Conservation (phyloP, 257 asterid genomes). For the Mentha longifolia region DNA sequence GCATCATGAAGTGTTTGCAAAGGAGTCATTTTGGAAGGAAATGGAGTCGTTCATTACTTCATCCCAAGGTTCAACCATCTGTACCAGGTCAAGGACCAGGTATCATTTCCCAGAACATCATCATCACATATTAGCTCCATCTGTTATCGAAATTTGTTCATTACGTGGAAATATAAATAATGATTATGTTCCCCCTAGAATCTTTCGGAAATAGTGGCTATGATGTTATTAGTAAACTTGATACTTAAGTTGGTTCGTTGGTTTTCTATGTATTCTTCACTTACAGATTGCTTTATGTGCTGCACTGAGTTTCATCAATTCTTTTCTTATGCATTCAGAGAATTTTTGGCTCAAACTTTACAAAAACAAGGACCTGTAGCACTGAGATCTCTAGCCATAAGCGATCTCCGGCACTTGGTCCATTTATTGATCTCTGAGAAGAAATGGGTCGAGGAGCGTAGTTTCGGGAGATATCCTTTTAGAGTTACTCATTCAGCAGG, state of each 20-base stretch:
- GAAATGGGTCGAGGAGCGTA: slow-evolving; percentile 76
- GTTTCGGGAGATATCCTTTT: slow-evolving; percentile 54
- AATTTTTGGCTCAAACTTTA: slow-evolving; percentile 54
- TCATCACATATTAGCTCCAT: slow-evolving; percentile 4
- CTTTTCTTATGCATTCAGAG: slow-evolving; percentile 45
- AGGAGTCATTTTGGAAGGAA: slow-evolving; percentile 73
- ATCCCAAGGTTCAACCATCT: slow-evolving; percentile 46
- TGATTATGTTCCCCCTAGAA: background rate
- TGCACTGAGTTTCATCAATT: slow-evolving; percentile 14
- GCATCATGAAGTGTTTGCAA: slow-evolving; percentile 47
- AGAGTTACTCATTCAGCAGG: slow-evolving; percentile 37
- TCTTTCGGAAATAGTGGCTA: background rate
- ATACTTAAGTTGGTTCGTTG: background rate
- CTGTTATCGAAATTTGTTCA: slow-evolving; percentile 23
- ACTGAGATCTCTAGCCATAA: slow-evolving; percentile 55
- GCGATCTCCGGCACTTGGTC: slow-evolving; percentile 61
- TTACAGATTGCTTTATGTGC: slow-evolving; percentile 14
- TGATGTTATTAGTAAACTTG: background rate
- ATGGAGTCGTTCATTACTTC: slow-evolving; percentile 58
- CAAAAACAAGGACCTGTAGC: slow-evolving; percentile 56
- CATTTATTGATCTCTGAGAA: slow-evolving; percentile 69
- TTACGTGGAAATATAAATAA: slow-evolving; percentile 10
- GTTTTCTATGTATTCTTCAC: background rate
- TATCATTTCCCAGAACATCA: slow-evolving; percentile 31
- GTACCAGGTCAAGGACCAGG: slow-evolving; percentile 72